Base-by-base conservation (phyloP, 108 stramenopile genomes). In the Discostella pseudostelligera region DNA sequence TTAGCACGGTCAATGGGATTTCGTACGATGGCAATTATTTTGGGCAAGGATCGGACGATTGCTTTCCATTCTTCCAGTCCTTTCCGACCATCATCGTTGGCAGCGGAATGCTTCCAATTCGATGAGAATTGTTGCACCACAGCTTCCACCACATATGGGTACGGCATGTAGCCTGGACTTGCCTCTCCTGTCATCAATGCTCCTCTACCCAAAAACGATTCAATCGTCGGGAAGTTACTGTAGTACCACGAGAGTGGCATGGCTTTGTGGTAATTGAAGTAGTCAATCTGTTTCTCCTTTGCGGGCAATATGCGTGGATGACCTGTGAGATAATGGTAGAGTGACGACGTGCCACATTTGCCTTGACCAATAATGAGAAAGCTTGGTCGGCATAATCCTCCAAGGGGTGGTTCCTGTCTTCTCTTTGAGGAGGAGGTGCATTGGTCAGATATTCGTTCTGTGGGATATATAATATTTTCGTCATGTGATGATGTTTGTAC, bases 141-240 rank as follows among this genome's bases (percentile, higher is more conserved):
- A 43, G 55, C 28, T 43, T 67, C 67, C 46, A 78, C 68, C 6
- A 73, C 72, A 6, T 21, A 43, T 2, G 77, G 77, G 63, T 80
- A 80, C 2, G 74, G 74, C 69, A 93, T 59, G 50, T 93, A 93
- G 7, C 92, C 92, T 8, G 92, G 92, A 59, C 81, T 83, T 8
- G 92, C 92, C 59, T 93, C 92, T 19, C 92, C 92, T 2, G 89
- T 90, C 87, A 93, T 86, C 7, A 93, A 60, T 4, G 87, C 81
- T 0, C 92, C 92, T 21, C 79, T 62, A 9, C 82, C 82, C 20
- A 93, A 59, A 61, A 93, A 90, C 44, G 56, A 59, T 40, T 70
- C 56, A 8, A 89, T 71, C 4, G 75, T 81, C 16, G 92, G 89
- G 81, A 93, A 93, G 58, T 87, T 76, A 17, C 63, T 56, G 26